A percentile compares a stretch with the other conserved stretches of the same genome.
Evolutionary conservation across 306 rosid genomes (phyloP).

Genomic region (Abrus precatorius): DNA sequence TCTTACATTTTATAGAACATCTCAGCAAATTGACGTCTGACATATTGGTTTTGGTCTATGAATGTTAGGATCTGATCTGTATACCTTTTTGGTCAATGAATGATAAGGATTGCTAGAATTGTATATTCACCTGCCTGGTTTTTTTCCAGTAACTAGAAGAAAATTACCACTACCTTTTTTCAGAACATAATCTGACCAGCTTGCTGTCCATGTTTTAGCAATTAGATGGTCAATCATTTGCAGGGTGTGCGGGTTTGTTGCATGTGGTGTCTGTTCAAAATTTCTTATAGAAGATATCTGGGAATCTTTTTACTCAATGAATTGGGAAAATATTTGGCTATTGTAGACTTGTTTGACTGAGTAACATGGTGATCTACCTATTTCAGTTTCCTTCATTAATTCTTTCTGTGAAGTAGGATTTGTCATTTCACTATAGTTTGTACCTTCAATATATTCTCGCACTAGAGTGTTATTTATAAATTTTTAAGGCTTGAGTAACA

Average conservation of each 20-base stretch:
- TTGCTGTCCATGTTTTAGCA: conserved; percentile 4
- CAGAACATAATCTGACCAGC: conserved; percentile 11
- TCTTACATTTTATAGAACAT: conserved; percentile 2
- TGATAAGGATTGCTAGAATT: conserved; percentile 42
- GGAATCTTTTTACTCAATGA: conserved; percentile 38
- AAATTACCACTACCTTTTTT: conserved; percentile 34
- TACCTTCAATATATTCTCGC: conserved; percentile 19
- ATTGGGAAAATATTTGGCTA: conserved; percentile 12
- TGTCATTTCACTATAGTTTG: not conserved
- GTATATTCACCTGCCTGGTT: conserved; percentile 12
- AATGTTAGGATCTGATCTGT: conserved; percentile 17
- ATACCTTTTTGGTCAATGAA: conserved; percentile 24
- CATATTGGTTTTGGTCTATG: conserved; percentile 23
- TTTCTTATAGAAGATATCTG: conserved; percentile 20
- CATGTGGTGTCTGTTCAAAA: conserved; percentile 25
- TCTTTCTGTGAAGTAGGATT: conserved; percentile 25
- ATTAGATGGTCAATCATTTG: conserved; percentile 27
- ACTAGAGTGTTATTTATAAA: conserved; percentile 34
- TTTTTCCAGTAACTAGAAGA: conserved; percentile 12
- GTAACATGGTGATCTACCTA: conserved; percentile 24
- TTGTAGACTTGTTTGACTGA: conserved; percentile 24
- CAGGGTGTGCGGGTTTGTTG: not conserved
- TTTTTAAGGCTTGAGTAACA: conserved; percentile 46
- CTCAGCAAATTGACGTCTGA: conserved; percentile 11
- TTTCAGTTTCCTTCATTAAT: conserved; percentile 34